Percentiles rank a stretch among this genome's conserved stretches.
Evolutionary conservation across 148 eudicot species (phyloP).

Genomic region (Fallopia convolvulus): DNA sequence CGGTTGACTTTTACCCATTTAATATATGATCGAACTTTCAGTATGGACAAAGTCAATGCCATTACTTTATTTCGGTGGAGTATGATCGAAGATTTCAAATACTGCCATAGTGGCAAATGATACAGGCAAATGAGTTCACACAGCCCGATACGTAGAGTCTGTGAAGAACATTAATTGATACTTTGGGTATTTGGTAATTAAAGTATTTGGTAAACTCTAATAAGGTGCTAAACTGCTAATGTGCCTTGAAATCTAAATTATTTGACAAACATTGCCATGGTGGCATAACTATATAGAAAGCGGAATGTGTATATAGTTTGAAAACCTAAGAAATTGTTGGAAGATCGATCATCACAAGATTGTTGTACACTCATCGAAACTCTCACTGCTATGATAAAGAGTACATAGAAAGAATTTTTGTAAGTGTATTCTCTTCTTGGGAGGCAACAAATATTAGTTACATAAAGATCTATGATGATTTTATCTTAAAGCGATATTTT

Average conservation of each 20-base stretch:
- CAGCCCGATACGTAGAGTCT: neutral
- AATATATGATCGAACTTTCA: neutral
- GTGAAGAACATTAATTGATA: neutral
- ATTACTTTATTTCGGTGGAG: constrained; percentile 1
- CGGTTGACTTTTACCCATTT: neutral
- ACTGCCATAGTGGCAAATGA: neutral
- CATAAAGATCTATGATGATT: too few species aligned
- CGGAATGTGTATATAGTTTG: too few species aligned
- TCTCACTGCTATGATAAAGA: too few species aligned
- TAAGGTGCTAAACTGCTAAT: neutral
- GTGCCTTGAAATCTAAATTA: neutral
- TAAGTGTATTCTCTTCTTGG: too few species aligned
- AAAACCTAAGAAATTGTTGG: too few species aligned
- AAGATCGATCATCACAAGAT: too few species aligned
- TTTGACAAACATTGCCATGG: too few species aligned
- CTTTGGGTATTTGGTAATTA: neutral
- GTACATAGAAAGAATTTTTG: too few species aligned
- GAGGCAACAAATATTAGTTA: too few species aligned
- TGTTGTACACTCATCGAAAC: too few species aligned
- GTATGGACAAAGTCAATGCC: neutral
- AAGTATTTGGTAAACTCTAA: neutral
- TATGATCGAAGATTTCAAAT: neutral
- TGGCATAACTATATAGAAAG: too few species aligned
- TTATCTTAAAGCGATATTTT: too few species aligned
- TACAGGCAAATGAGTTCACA: neutral